Base-by-base conservation (phyloP, 225 moss, liverwort and hornwort genomes). In the Physcomitrium patens region DNA sequence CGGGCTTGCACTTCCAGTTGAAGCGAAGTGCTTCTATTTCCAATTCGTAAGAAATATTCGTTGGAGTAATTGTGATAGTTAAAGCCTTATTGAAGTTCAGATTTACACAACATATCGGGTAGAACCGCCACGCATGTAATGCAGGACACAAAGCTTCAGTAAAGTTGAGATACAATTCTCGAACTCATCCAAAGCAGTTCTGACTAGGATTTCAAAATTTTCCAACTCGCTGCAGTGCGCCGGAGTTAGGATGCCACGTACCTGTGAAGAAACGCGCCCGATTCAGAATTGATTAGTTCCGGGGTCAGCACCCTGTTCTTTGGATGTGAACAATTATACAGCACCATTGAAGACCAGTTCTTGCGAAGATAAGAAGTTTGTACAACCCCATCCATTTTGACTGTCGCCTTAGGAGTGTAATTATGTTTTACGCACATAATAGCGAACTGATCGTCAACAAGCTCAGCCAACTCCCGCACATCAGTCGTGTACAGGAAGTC, bases 311-410 rank as follows among this genome's bases (percentile, higher is more conserved):
- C n/a, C 72, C 51, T 54, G 74, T 86, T 86, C 75, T 85, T 86
- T 44, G 75, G 55, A 67, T 91, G 91, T 3, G 77, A 77, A 48
- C 91, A 89, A 44, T 91, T 89, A 24, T 89, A 91, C 10, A 89
- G 75, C 68, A 89, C 86, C 91, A 91, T 89, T 0, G 89, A 89
- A 9, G 91, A 91, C 89, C 91, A 91, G 67, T 91, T 91, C 73
- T 89, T 87, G 71, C 86, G 83, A 68, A 86, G 86, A 60, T 91
- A 91, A 4, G 60, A 78, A 22, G 82, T 91, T 80, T 91, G 91
- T 3, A 63, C 16, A 59, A 63, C 78, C 59, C 91, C 88, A 48
- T 88, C 88, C 86, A 84, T 88, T 69, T 91, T 91, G 23, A 78
- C 43, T 3, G 76, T 54, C 9, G 77, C 54, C 49, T 67, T 84